Conservation (phyloP, 345 rosid species). For the Boechera retrofracta region DNA sequence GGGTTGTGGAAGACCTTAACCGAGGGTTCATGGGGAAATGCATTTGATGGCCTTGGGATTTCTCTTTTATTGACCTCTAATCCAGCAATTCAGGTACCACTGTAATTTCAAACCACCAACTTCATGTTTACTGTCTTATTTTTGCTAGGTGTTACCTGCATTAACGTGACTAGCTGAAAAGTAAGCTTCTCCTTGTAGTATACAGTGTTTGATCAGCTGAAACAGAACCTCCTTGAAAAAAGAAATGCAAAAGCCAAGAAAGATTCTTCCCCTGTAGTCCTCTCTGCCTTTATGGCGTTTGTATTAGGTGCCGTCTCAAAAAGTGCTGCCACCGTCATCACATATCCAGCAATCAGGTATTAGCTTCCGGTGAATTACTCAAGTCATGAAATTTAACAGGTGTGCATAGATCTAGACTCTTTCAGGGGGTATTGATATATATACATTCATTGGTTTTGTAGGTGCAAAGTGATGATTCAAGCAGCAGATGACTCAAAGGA, state of each 20-base stretch:
- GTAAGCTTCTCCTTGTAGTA: conserved; percentile 53
- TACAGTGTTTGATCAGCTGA: conserved; percentile 94
- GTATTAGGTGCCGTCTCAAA: conserved; percentile 86
- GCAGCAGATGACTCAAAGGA: conserved; percentile 67
- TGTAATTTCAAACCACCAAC: neutral
- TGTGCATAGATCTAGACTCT: conserved; percentile 8
- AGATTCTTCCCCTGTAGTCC: conserved; percentile 58
- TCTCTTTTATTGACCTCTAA: conserved; percentile 91
- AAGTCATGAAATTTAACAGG: neutral
- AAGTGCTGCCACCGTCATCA: conserved; percentile 76
- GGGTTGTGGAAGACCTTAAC: conserved; percentile 87
- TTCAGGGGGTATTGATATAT: neutral
- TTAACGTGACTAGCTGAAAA: conserved; percentile 35
- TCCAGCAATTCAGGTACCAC: conserved; percentile 88
- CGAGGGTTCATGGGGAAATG: conserved; percentile 69
- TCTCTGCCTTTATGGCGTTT: conserved; percentile 88
- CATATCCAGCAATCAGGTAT: conserved; percentile 97
- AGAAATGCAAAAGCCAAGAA: conserved; percentile 44
- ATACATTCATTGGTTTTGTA: conserved; percentile 40
- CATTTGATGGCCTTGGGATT: conserved; percentile 91
- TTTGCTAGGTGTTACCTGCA: neutral
- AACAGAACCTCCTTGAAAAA: conserved; percentile 62
- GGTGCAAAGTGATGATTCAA: conserved; percentile 93
- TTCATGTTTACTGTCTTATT: neutral
- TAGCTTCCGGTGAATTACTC: neutral